Percentiles rank a stretch among this genome's conserved stretches.
Evolutionary conservation across 2,329 filamentous ascomycete species (phyloP).

Genomic region (Paecilomyces niveus): DNA sequence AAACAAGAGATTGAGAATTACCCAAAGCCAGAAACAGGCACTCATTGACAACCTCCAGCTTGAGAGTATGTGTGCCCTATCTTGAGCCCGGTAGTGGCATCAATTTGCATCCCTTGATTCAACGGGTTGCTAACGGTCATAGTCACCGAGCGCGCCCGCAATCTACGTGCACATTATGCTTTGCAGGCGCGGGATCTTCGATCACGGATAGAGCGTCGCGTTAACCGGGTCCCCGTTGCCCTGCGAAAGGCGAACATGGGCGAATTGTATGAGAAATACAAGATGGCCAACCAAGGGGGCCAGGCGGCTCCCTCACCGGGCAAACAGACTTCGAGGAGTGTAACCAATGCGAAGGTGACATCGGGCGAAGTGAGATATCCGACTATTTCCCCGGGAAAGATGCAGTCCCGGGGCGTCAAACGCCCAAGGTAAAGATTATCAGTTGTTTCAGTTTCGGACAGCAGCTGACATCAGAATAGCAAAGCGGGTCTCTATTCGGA

Average conservation of each 20-base stretch:
- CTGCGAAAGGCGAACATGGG: conserved; percentile 75
- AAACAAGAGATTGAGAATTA: conserved; percentile 58
- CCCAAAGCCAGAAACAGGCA: conserved; percentile 70
- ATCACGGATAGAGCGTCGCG: conserved; percentile 81
- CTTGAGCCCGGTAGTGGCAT: conserved; percentile 6
- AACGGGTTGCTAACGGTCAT: conserved; percentile 3
- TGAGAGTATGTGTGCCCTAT: conserved; percentile 58
- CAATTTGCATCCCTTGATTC: conserved; percentile 9
- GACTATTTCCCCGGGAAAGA: conserved; percentile 18
- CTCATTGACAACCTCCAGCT: conserved; percentile 84
- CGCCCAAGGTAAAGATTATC: conserved; percentile 23
- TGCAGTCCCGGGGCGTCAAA: conserved; percentile 21
- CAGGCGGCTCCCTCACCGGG: conserved; percentile 20
- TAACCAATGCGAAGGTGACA: conserved; percentile 20
- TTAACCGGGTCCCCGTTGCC: conserved; percentile 80
- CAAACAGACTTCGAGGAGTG: conserved; percentile 24
- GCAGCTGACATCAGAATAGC: conserved; percentile 43
- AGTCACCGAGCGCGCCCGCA: conserved; percentile 79
- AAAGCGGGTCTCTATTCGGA: conserved; percentile 55
- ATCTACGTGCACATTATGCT: conserved; percentile 80
- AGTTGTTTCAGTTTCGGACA: conserved; percentile 12
- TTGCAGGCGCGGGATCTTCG: conserved; percentile 79
- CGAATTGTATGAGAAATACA: conserved; percentile 60
- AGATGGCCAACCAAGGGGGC: conserved; percentile 15
- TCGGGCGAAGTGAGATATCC: conserved; percentile 22